Base-by-base conservation (phyloP, 2,329 filamentous ascomycete species). In the Colletotrichum simmondsii region DNA sequence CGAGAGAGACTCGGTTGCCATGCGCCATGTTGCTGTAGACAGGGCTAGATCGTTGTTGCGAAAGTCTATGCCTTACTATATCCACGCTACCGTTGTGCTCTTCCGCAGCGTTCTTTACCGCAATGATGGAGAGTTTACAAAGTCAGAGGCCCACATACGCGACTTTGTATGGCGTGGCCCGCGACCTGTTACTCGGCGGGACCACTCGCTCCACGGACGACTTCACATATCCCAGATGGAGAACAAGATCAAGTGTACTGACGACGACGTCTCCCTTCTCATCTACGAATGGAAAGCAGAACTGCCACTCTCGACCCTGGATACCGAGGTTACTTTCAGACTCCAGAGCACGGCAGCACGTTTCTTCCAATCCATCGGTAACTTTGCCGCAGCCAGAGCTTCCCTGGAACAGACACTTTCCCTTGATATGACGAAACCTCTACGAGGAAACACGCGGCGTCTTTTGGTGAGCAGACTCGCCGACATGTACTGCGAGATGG, bases 181-280 rank as follows among this genome's bases (percentile, higher is more conserved):
- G 4, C 62, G 68, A 1, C 71, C 74, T 0, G 32, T 54, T 1
- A 80, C 77, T 0, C 75, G 78, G 6, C 75, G 76, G 6, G 80
- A 82, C 19, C 80, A 80, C 2, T 79, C 80, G 0, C 35, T 82
- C 0, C 72, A 71, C 6, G 81, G 81, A n/a, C 76, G 81, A 2
- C 72, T 82, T 4, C 81, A 82, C 26, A 80, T 82, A 1, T 81
- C 81, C 0, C 77, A 78, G n/a, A 74, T 82, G 2, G 81, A 82
- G 49, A 82, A 80, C 46, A 82, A 81, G 62, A 80, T 82, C 2
- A 77, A 79, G 26, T 75, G 77, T 1, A 81, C 80, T 54, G 80
- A 81, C 6, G 71, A 70, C 0, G 79, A 79, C 12, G 77, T 81
- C 3, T 75, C 79, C 0, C 75, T 77, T 0, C 75, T 71, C 19